phyloP scores from a whole-genome alignment of 768 basidiomycete species.

The Naganishia onofrii region DNA sequence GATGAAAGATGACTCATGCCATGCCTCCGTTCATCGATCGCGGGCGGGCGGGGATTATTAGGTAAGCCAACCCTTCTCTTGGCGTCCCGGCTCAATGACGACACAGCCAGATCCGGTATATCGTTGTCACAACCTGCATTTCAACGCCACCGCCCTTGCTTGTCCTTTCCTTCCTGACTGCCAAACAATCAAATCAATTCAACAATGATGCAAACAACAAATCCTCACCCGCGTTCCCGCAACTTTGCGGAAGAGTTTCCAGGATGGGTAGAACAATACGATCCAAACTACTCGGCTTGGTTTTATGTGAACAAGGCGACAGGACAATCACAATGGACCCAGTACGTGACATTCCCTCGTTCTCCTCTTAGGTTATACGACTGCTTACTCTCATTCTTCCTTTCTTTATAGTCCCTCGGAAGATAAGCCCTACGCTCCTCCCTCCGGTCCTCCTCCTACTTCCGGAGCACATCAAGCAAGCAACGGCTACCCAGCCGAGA shows the following conservation, averaged over 20 bases:
- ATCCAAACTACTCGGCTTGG: constrained; percentile 31
- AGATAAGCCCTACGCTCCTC: constrained; percentile 18
- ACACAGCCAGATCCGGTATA: constrained; percentile 1
- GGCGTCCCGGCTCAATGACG: not conserved
- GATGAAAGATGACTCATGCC: no score
- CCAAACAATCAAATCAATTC: not conserved
- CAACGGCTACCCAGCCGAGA: constrained; percentile 27
- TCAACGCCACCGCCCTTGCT: not conserved
- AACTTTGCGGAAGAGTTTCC: constrained; percentile 30
- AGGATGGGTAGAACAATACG: constrained; percentile 31
- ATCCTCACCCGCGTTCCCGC: constrained; percentile 25
- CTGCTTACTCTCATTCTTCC: not conserved
- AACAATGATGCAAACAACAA: constrained; percentile 20
- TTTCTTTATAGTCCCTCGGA: constrained; percentile 4
- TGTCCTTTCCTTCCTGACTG: not conserved
- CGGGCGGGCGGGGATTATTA: not conserved
- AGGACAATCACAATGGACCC: constrained; percentile 32
- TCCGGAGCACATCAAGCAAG: not conserved
- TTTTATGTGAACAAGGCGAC: constrained; percentile 34
- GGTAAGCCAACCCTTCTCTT: not conserved
- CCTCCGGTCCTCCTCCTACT: constrained; percentile 28
- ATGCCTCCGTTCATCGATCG: not conserved
- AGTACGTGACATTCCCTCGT: constrained; percentile 15
- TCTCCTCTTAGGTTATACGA: no score
- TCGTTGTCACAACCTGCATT: not conserved